Conservation (phyloP, 192 early-diverging fungal genomes). For the Podila verticillata region DNA sequence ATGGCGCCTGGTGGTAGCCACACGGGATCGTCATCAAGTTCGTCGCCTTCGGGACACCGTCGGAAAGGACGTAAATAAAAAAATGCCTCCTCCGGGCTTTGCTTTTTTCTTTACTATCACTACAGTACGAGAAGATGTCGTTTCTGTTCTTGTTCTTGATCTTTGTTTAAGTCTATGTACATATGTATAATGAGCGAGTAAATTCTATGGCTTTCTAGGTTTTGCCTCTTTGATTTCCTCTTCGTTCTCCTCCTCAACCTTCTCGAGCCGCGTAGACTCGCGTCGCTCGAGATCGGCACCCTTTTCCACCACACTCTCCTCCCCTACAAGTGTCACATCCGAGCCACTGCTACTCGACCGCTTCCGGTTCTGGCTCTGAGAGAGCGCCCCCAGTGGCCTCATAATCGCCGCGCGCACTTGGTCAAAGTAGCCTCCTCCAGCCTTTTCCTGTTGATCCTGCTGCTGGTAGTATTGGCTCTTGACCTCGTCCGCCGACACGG, state of each 20-base stretch:
- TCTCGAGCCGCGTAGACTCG: background rate
- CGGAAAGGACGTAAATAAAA: constrained; percentile 45
- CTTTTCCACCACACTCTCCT: background rate
- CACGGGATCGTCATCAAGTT: background rate
- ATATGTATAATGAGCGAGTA: background rate
- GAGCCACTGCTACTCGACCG: constrained; percentile 24
- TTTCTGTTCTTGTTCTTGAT: background rate
- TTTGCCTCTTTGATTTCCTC: background rate
- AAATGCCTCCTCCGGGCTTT: background rate
- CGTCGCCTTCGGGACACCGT: constrained; percentile 19
- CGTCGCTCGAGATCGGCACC: background rate
- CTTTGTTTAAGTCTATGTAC: background rate
- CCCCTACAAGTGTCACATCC: constrained; percentile 17
- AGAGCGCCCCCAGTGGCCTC: background rate
- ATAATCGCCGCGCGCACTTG: background rate
- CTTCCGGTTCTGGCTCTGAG: constrained; percentile 10
- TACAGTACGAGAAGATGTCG: too few relatives aligned
- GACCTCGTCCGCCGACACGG: background rate
- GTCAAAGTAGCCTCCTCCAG: background rate
- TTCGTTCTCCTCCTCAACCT: constrained; percentile 12
- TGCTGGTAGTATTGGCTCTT: background rate
- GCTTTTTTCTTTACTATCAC: too few relatives aligned
- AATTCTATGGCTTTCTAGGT: background rate
- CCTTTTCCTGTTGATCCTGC: background rate
- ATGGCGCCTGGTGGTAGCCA: background rate